phyloP scores from a whole-genome alignment of 2,329 filamentous ascomycete species.

The Sporothrix variecibatus region DNA sequence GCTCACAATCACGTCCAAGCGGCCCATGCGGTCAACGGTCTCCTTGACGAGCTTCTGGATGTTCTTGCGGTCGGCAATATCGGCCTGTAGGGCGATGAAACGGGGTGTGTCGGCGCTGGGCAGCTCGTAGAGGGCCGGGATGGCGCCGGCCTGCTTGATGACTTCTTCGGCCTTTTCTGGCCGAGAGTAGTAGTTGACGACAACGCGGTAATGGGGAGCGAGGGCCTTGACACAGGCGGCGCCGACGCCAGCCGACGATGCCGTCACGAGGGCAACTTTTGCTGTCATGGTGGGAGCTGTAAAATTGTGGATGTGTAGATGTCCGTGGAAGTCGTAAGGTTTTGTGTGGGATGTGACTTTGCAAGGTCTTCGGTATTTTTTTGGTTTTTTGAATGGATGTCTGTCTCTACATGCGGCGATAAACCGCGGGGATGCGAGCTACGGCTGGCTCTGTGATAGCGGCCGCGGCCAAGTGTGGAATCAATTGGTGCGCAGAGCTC shows the following conservation, averaged over 20 bases:
- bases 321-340: not conserved
- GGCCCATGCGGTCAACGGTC: conserved; percentile 61
- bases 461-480: not conserved
- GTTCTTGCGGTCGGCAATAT: conserved; percentile 63
- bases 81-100: conserved; percentile 62
- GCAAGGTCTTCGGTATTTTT: not conserved
- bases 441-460: not conserved
- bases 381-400: too few species aligned
- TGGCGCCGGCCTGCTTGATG: conserved; percentile 45
- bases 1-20: conserved; percentile 74
- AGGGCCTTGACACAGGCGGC: conserved; percentile 52
- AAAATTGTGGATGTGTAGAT: not conserved
- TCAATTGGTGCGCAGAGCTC: not conserved
- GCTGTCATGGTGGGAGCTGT: not conserved
- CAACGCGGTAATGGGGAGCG: conserved; percentile 67
- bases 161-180: conserved; percentile 60
- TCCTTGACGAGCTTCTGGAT: conserved; percentile 61
- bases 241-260: conserved; percentile 65
- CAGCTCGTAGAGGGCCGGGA: conserved; percentile 44
- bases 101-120: not conserved
- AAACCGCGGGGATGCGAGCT: not conserved
- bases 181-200: conserved; percentile 71
- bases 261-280: conserved; percentile 49
- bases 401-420: not conserved
- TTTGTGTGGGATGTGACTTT: not conserved